phyloP scores from a whole-genome alignment of 2,329 filamentous ascomycete genomes.

The Emmonsia crescens region DNA sequence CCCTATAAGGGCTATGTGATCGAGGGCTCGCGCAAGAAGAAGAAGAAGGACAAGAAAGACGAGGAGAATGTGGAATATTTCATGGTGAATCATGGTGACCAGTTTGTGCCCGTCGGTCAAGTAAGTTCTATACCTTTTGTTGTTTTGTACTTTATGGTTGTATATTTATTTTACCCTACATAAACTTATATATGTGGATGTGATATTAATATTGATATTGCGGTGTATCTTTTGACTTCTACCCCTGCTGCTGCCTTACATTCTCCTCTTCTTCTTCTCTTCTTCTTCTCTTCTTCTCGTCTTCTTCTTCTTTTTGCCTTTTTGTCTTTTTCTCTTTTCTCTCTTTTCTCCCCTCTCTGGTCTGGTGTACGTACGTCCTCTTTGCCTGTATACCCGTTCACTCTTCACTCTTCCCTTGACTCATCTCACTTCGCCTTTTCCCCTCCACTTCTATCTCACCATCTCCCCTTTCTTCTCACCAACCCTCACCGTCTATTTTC shows the following conservation, averaged over 20 bases:
- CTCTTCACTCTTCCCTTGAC: neutral
- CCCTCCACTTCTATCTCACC: neutral
- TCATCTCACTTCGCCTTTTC: neutral
- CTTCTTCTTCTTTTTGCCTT: too few species aligned
- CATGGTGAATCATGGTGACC: neutral
- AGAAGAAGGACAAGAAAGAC: conserved; percentile 4
- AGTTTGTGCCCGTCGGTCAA: neutral
- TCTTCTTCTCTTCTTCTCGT: neutral
- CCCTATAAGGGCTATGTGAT: conserved; percentile 12
- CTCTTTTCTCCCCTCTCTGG: neutral
- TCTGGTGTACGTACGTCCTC: too few species aligned
- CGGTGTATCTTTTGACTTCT: neutral
- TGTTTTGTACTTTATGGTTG: neutral
- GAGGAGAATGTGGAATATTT: neutral
- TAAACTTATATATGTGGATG: neutral
- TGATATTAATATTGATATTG: neutral
- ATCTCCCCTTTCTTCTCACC: neutral
- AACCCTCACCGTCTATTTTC: neutral
- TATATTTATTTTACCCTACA: too few species aligned
- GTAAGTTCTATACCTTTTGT: neutral
- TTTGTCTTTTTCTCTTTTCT: neutral
- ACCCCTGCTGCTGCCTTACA: neutral
- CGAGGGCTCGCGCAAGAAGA: conserved; percentile 12
- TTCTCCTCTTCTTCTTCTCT: neutral
- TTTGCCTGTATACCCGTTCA: neutral